Conservation (phyloP, 2,329 filamentous ascomycete genomes). For the Fusarium temperatum region DNA sequence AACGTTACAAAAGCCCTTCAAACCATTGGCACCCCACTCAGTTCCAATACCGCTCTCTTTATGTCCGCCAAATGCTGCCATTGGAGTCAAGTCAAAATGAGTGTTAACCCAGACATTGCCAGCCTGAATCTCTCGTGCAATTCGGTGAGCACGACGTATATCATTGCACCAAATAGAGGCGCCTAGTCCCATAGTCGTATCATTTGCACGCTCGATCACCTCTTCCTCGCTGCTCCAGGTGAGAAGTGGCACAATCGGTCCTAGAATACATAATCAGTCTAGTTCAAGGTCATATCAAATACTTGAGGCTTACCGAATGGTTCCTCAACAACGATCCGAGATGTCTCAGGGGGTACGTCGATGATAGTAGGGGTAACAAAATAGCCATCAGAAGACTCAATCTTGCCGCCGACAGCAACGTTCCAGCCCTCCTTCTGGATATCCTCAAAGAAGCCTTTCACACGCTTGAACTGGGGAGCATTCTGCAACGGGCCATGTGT, state of each 20-base stretch:
- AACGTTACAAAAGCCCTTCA: slow-evolving; percentile 46
- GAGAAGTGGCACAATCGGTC: slow-evolving; percentile 69
- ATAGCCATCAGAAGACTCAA: slow-evolving; percentile 54
- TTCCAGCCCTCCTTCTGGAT: slow-evolving; percentile 55
- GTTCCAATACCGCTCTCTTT: slow-evolving; percentile 55
- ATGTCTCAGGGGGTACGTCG: slow-evolving; percentile 65
- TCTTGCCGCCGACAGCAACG: slow-evolving; percentile 49
- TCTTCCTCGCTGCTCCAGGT: slow-evolving; percentile 69
- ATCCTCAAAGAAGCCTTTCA: slow-evolving; percentile 55
- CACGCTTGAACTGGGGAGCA: slow-evolving; percentile 69
- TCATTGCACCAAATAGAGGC: slow-evolving; percentile 62
- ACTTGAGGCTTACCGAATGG: slow-evolving; percentile 48
- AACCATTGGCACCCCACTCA: slow-evolving; percentile 52
- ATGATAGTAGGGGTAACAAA: slow-evolving; percentile 68
- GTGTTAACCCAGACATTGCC: slow-evolving; percentile 69
- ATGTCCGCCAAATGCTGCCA: slow-evolving; percentile 53
- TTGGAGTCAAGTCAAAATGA: slow-evolving; percentile 56
- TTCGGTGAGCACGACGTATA: slow-evolving; percentile 51
- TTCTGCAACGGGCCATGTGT: slow-evolving; percentile 71
- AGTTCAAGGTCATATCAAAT: too few species aligned
- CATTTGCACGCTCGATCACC: slow-evolving; percentile 64
- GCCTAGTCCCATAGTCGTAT: slow-evolving; percentile 62
- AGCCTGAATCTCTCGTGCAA: slow-evolving; percentile 61
- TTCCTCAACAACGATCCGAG: slow-evolving; percentile 64
- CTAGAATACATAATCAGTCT: not conserved